Base-by-base conservation (phyloP, 2,329 filamentous ascomycete genomes). In the Colletotrichum scovillei region DNA sequence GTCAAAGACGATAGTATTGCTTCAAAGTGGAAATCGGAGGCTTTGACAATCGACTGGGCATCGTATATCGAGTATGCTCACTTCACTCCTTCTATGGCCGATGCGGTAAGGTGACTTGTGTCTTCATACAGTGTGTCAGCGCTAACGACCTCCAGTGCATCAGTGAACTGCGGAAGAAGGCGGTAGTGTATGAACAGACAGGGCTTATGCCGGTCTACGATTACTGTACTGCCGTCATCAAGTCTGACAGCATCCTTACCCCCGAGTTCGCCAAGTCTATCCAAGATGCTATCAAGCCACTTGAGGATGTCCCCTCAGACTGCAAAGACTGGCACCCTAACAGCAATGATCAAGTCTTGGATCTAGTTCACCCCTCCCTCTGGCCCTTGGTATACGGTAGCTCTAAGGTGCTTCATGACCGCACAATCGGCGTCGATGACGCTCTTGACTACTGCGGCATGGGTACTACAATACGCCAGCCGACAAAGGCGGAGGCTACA, bases 311-410 rank as follows among this genome's bases (percentile, higher is more conserved):
- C 1, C 86, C 87, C 0, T 86, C 88, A 8, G 67, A 81, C 0
- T 63, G 83, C 38, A 87, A 88, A 74, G 91, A 92, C 78, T 93
- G 88, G 86, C 89, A 93, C 79, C 91, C 91, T 0, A 83, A 86
- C 3, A 90, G 88, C 0, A 82, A 90, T 32, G 79, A 82, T 0
- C 86, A 86, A 72, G 90, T 93, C 1, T 86, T 91, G 0, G 88
- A 93, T 77, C 81, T 93, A 1, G 86, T 93, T 5, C 87, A 93
- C 74, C 91, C 91, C 0, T 93, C 90, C 0, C 82, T 93, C 6
- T 93, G 87, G 75, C 90, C 91, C 0, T 79, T 93, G 0, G 78
- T 89, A 1, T 91, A 89, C 75, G 89, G 88, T 0, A 79, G 80
- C 16, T 86, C 85, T 2, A 82, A 83, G 3, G 76, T 82, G 19